A percentile compares a stretch with the other conserved stretches of the same genome.
phyloP scores from a whole-genome alignment of 1,284 basidiomycete species.

The Phellinidium pouzarii region DNA sequence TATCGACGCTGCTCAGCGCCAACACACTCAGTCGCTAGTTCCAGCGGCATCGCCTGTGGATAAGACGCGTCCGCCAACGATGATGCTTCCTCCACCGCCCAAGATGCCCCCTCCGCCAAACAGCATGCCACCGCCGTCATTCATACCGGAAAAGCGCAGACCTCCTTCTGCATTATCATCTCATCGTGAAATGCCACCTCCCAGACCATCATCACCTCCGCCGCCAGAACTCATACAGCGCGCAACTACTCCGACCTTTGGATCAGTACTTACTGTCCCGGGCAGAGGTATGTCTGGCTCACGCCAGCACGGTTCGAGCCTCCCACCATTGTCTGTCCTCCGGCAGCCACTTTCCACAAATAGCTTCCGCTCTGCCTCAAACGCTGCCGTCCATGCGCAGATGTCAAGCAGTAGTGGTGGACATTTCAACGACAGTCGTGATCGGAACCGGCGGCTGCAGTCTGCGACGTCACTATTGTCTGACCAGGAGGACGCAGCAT shows the following conservation, averaged over 20 bases:
- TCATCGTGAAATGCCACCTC: conserved; percentile 54
- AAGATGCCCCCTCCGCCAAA: conserved; percentile 69
- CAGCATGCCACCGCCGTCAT: conserved; percentile 67
- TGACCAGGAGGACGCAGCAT: conserved; percentile 50
- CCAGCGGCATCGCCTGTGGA: conserved; percentile 43
- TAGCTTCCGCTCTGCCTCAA: conserved; percentile 70
- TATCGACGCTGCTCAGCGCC: conserved; percentile 39
- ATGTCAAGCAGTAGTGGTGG: conserved; percentile 34
- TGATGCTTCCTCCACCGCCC: conserved; percentile 81
- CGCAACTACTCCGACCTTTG: conserved; percentile 77
- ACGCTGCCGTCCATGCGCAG: conserved; percentile 46
- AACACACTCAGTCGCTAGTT: conserved; percentile 37
- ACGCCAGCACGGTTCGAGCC: conserved; percentile 58
- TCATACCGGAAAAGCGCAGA: conserved; percentile 63
- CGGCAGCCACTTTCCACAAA: conserved; percentile 72
- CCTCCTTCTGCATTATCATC: conserved; percentile 45
- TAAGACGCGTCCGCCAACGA: conserved; percentile 76
- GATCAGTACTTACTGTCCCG: conserved; percentile 54
- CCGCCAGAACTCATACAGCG: conserved; percentile 83
- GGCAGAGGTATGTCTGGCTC: conserved; percentile 37
- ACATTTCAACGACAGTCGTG: conserved; percentile 40
- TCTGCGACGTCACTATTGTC: conserved; percentile 63
- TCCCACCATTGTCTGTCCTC: conserved; percentile 59
- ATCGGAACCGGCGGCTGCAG: conserved; percentile 47
- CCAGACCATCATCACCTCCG: conserved; percentile 82